Evolutionary conservation across 176 grass and related monocot genomes (phyloP).

Genomic region (Cenchrus purpureus): DNA sequence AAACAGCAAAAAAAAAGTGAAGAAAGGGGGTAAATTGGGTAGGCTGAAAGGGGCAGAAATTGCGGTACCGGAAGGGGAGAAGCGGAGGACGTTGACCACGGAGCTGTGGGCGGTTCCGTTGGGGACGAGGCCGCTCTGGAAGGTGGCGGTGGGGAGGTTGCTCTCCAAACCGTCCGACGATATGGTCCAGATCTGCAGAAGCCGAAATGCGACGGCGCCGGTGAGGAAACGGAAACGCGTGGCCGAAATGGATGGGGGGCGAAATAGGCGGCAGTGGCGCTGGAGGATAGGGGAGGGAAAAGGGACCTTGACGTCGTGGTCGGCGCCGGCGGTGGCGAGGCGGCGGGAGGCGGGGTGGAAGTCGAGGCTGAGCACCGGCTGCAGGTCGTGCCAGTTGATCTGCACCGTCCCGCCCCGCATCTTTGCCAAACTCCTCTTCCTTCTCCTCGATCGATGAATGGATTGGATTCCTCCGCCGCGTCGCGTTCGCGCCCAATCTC

Average conservation of each 20-base stretch:
- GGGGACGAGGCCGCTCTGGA: conserved; percentile 70
- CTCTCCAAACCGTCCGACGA: conserved; percentile 54
- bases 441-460: background rate
- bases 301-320: conserved; percentile 92
- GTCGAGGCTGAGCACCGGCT: conserved; percentile 98
- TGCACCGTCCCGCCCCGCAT: conserved; percentile 99
- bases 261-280: no score
- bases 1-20: background rate
- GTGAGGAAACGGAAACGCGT: background rate
- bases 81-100: conserved; percentile 88
- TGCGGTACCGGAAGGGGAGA: conserved; percentile 78
- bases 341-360: conserved; percentile 75
- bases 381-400: conserved; percentile 96
- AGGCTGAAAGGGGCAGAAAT: background rate
- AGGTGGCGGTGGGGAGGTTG: conserved; percentile 77
- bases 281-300: background rate
- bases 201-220: background rate
- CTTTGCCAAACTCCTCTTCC: background rate
- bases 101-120: conserved; percentile 78
- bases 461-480: background rate
- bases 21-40: no score
- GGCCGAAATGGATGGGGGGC: background rate
- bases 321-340: conserved; percentile 93
- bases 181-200: conserved; percentile 74
- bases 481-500: background rate